These are phyloP conservation scores for Warburgia ugandensis DNA, from an alignment of 164 flowering plant species.

Conservation along the genomic window DNA sequence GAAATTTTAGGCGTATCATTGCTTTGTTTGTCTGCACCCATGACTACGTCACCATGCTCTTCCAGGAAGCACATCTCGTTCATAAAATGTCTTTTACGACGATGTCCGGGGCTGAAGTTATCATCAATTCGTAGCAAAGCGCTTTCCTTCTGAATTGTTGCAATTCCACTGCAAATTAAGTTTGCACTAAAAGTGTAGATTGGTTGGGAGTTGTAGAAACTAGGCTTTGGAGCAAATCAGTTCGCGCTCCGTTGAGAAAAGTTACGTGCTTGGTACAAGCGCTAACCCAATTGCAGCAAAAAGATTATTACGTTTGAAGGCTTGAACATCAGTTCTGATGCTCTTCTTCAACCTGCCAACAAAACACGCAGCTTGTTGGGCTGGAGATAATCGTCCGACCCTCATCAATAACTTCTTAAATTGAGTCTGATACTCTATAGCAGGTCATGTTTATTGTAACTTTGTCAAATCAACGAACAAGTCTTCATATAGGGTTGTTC, in stretches of 20 bases:
- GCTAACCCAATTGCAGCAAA: neutral
- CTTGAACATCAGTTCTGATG: neutral
- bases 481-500: neutral
- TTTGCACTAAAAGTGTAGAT: neutral
- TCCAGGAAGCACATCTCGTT: neutral
- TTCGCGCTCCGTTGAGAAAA: neutral
- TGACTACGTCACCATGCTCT: neutral
- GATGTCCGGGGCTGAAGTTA: neutral
- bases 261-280: neutral
- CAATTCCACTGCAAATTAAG: neutral
- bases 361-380: neutral
- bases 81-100: neutral
- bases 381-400: neutral
- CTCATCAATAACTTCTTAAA: neutral
- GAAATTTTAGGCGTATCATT: neutral
- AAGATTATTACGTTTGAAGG: neutral
- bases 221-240: neutral
- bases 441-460: neutral
- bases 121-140: conserved; percentile 1
- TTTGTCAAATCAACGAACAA: neutral
- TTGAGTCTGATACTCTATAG: conserved; percentile 1
- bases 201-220: neutral
- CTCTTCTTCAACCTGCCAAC: neutral
- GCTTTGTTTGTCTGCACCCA: neutral
- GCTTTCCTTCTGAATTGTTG: neutral